Conservation (phyloP, 2,329 filamentous ascomycete genomes). For the Alternaria sp. region DNA sequence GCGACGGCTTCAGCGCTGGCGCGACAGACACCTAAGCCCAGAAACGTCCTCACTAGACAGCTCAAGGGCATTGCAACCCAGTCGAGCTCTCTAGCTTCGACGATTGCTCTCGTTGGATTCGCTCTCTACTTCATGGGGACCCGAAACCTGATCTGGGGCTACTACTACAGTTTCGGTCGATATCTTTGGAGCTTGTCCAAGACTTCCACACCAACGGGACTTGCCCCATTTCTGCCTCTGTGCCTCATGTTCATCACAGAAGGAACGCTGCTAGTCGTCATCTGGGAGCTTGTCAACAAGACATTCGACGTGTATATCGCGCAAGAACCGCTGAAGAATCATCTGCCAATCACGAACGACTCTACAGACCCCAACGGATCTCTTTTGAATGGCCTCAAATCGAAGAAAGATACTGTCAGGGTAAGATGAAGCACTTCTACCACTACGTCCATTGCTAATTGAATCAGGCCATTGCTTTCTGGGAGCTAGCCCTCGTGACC, state of each 20-base stretch:
- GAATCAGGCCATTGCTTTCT: constrained; percentile 79
- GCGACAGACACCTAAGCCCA: constrained; percentile 28
- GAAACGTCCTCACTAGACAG: constrained; percentile 31
- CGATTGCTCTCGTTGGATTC: constrained; percentile 56
- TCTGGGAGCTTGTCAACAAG: constrained; percentile 80
- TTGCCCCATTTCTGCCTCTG: constrained; percentile 64
- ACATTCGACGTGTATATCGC: constrained; percentile 83
- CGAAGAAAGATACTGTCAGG: constrained; percentile 79
- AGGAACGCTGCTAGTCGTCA: constrained; percentile 70
- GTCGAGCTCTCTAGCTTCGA: constrained; percentile 50
- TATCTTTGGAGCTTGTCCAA: constrained; percentile 79
- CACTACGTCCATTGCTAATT: constrained; percentile 18
- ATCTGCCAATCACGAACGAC: constrained; percentile 81
- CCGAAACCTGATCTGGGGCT: constrained; percentile 50
- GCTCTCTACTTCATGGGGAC: constrained; percentile 42
- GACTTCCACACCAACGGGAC: constrained; percentile 65
- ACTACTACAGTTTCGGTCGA: constrained; percentile 74
- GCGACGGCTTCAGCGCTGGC: constrained; percentile 11
- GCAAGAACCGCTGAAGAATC: constrained; percentile 82
- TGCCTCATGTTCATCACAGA: constrained; percentile 62
- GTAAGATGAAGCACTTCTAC: constrained; percentile 54
- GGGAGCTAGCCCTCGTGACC: constrained; percentile 86
- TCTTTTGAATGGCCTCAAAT: constrained; percentile 81
- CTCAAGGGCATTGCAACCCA: constrained; percentile 28
- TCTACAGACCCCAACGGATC: constrained; percentile 93